phyloP scores from a whole-genome alignment of 1,139 yeast genomes.

The Geotrichum citri-aurantii region DNA sequence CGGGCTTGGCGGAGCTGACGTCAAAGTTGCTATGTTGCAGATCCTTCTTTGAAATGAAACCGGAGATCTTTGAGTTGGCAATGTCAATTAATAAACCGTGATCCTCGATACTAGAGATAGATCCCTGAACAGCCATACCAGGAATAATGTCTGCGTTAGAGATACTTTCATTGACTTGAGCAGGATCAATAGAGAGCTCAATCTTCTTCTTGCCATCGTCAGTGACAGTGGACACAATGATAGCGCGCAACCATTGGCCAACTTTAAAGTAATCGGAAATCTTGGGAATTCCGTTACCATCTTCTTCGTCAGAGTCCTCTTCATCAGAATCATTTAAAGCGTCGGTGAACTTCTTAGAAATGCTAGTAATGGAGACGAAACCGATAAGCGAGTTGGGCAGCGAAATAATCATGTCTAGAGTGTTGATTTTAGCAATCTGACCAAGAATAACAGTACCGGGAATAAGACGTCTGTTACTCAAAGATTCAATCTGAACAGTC shows the following conservation, averaged over 20 bases:
- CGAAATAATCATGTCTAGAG: constrained; percentile 60
- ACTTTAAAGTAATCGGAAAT: constrained; percentile 43
- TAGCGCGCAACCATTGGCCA: constrained; percentile 87
- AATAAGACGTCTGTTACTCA: constrained; percentile 54
- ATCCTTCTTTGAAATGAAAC: constrained; percentile 36
- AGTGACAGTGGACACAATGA: constrained; percentile 41
- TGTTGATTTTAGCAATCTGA: constrained; percentile 57
- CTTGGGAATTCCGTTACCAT: constrained; percentile 28
- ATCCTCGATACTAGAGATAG: constrained; percentile 52
- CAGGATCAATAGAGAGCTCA: constrained; percentile 71
- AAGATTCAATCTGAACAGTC: constrained; percentile 48
- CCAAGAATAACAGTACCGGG: constrained; percentile 76
- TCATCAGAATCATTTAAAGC: constrained; percentile 44
- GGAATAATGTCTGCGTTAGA: constrained; percentile 63
- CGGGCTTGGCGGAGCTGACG: constrained; percentile 39
- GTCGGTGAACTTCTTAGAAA: constrained; percentile 58
- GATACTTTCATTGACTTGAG: constrained; percentile 55
- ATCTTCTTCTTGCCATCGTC: constrained; percentile 52
- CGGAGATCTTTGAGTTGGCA: constrained; percentile 29
- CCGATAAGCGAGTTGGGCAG: constrained; percentile 84
- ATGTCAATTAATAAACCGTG: constrained; percentile 2
- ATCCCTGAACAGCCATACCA: constrained; percentile 67
- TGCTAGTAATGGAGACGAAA: constrained; percentile 67
- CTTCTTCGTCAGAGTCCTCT: constrained; percentile 33
- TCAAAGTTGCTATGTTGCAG: constrained; percentile 30